Evolutionary conservation across 352 stramenopile species (phyloP).

Genomic region (Phytophthora sansomeana): DNA sequence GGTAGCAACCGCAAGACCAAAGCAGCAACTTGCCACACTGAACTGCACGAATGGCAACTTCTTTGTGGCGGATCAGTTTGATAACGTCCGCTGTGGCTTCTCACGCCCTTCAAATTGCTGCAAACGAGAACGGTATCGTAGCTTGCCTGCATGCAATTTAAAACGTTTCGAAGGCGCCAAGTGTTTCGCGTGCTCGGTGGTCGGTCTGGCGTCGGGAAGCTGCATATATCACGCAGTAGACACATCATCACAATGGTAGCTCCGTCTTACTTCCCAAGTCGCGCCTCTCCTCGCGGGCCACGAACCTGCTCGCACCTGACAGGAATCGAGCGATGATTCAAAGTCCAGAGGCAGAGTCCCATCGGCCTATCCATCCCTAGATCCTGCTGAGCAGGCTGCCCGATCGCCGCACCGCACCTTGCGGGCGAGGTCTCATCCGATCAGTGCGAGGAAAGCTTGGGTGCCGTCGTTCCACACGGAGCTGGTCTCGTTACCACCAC

Average conservation of each 20-base stretch:
- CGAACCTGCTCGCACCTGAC: constrained; percentile 4
- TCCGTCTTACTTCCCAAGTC: neutral
- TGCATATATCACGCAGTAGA: constrained; percentile 5
- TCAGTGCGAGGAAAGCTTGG: neutral
- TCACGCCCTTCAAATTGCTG: too few species aligned
- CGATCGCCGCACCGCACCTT: constrained; percentile 1
- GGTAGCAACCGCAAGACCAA: too few species aligned
- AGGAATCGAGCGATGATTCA: too few species aligned
- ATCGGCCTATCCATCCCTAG: constrained; percentile 13
- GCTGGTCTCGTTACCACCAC: neutral
- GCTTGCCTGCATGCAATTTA: too few species aligned
- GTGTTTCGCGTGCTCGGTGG: too few species aligned
- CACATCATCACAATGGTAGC: constrained; percentile 3
- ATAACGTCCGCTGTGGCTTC: too few species aligned
- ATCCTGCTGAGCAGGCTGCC: neutral
- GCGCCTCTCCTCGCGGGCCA: constrained; percentile 4
- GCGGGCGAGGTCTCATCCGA: neutral
- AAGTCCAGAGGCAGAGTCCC: neutral
- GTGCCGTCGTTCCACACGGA: neutral
- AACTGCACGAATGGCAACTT: too few species aligned
- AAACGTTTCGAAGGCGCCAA: neutral
- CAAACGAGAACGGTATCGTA: too few species aligned
- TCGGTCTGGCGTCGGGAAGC: neutral
- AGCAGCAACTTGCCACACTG: too few species aligned
- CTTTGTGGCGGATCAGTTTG: too few species aligned